These are phyloP conservation scores for Microthlaspi erraticum DNA, from an alignment of 345 rosid genomes.

Conservation along the genomic window DNA sequence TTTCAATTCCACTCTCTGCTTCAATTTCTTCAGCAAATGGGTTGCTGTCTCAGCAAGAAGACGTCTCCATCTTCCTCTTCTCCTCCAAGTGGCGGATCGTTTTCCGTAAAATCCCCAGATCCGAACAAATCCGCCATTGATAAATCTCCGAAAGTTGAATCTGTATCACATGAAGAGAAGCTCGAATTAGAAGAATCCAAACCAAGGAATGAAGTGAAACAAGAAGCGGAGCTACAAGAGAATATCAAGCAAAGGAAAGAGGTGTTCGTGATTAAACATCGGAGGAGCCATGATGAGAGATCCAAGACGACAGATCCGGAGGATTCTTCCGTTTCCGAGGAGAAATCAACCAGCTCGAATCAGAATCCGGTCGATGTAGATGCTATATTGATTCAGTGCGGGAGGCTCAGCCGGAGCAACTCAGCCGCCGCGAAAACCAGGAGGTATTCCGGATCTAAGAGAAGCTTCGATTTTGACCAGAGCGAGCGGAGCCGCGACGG, in stretches of 20 bases:
- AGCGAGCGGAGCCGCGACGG: slow-evolving; percentile 23
- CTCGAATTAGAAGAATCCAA: slow-evolving; percentile 13
- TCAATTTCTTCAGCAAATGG: slow-evolving; percentile 50
- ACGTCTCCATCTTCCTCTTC: slow-evolving; percentile 45
- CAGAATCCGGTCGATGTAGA: slow-evolving; percentile 58
- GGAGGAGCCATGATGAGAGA: slow-evolving; percentile 80
- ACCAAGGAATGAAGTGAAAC: slow-evolving; percentile 13
- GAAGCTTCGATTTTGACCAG: slow-evolving; percentile 83
- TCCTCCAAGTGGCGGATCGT: slow-evolving; percentile 14
- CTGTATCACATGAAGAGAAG: slow-evolving; percentile 12
- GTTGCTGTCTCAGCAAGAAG: slow-evolving; percentile 74
- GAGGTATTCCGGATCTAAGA: slow-evolving; percentile 84
- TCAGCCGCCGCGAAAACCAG: slow-evolving; percentile 58
- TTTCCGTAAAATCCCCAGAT: slow-evolving; percentile 19
- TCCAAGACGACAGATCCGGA: slow-evolving; percentile 49
- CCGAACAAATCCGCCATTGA: slow-evolving; percentile 20
- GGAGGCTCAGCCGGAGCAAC: slow-evolving; percentile 84
- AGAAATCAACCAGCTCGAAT: slow-evolving; percentile 29
- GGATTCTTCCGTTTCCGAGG: slow-evolving; percentile 40
- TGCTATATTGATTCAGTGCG: slow-evolving; percentile 92
- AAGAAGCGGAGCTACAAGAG: slow-evolving; percentile 42
- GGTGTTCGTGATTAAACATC: slow-evolving; percentile 79
- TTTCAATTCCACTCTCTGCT: neutral
- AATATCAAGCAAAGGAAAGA: slow-evolving; percentile 54
- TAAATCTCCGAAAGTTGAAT: slow-evolving; percentile 24